These are phyloP conservation scores for Phyllosticta paracitricarpa DNA, from an alignment of 2,329 filamentous ascomycete species.

Conservation along the genomic window DNA sequence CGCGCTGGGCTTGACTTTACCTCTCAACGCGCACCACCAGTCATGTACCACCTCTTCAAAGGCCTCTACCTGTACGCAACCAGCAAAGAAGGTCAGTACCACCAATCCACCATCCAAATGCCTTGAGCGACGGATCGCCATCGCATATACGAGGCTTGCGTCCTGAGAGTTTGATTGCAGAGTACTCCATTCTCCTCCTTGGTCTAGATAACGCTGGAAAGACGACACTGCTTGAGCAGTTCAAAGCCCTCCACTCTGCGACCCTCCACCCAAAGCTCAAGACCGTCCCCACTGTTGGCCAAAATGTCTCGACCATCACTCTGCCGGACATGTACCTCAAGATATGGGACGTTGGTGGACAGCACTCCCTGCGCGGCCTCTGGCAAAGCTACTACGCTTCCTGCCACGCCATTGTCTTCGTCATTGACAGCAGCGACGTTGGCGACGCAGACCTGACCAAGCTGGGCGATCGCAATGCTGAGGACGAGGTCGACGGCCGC, in stretches of 20 bases:
- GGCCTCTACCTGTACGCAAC: conserved; percentile 91
- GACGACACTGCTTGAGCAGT: conserved; percentile 93
- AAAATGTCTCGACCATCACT: conserved; percentile 88
- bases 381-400: conserved; percentile 95
- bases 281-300: conserved; percentile 92
- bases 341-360: conserved; percentile 96
- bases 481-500: conserved; percentile 39
- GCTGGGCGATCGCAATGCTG: conserved; percentile 22
- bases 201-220: conserved; percentile 98
- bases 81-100: conserved; percentile 74
- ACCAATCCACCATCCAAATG: conserved; percentile 3
- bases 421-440: conserved; percentile 90
- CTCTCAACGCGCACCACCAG: background rate
- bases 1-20: background rate
- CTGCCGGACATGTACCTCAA: conserved; percentile 94
- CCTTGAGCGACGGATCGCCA: background rate
- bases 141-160: conserved; percentile 1
- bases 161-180: conserved; percentile 34
- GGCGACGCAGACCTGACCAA: conserved; percentile 65
- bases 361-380: conserved; percentile 75
- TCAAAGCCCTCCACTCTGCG: conserved; percentile 75
- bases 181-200: conserved; percentile 94
- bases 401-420: conserved; percentile 95
- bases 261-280: conserved; percentile 60
- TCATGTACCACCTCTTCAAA: conserved; percentile 96